Evolutionary conservation across 2,329 filamentous ascomycete species (phyloP).

Genomic region (Coniochaeta prunicola): DNA sequence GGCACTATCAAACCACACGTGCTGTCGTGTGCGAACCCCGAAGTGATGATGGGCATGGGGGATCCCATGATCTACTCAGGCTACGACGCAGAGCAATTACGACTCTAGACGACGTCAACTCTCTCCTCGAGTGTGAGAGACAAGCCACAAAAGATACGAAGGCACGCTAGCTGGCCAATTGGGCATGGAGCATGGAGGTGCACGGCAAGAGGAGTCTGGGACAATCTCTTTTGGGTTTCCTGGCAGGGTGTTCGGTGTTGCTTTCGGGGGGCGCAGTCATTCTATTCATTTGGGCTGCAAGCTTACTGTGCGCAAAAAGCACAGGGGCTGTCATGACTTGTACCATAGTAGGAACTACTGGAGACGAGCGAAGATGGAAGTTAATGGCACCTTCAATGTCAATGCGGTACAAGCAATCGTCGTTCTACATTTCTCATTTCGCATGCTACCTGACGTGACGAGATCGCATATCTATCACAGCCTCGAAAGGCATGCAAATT

Average conservation of each 20-base stretch:
- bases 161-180: neutral
- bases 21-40: constrained; percentile 42
- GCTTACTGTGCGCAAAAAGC: neutral
- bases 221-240: neutral
- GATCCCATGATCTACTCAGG: constrained; percentile 53
- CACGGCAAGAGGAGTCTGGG: neutral
- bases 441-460: neutral
- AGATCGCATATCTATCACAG: neutral
- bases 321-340: neutral
- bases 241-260: neutral
- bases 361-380: neutral
- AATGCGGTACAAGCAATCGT: neutral
- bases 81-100: constrained; percentile 38
- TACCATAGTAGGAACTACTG: neutral
- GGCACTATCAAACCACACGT: constrained; percentile 49
- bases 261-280: neutral
- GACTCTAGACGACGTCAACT: constrained; percentile 21
- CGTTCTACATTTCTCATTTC: neutral
- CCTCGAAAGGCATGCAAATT: neutral
- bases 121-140: neutral
- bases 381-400: neutral
- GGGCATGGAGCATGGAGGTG: neutral
- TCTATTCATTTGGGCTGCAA: neutral
- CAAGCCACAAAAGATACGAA: neutral
- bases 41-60: constrained; percentile 49